Conservation (phyloP, 1,139 yeast species). For the Pichia sp. region DNA sequence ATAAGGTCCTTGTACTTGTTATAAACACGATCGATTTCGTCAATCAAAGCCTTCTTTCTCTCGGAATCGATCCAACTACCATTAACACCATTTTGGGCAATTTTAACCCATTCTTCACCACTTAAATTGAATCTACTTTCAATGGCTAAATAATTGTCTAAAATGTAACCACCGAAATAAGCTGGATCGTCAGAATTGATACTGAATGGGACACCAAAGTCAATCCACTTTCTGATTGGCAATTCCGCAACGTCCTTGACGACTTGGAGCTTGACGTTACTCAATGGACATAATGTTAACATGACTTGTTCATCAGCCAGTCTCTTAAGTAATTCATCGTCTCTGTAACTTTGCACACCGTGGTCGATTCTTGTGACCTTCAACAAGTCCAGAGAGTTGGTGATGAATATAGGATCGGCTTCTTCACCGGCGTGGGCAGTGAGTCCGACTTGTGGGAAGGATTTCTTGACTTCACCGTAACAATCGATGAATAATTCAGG, state of each 20-base stretch:
- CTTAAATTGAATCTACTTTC: conserved; percentile 63
- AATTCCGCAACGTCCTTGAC: conserved; percentile 62
- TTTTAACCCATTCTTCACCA: conserved; percentile 52
- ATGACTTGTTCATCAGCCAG: conserved; percentile 53
- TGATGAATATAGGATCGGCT: conserved; percentile 67
- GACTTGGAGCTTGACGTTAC: conserved; percentile 73
- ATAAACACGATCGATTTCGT: conserved; percentile 46
- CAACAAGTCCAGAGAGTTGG: conserved; percentile 54
- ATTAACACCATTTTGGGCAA: conserved; percentile 59
- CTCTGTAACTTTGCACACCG: conserved; percentile 65
- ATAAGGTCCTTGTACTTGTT: conserved; percentile 37
- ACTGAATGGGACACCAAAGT: conserved; percentile 65
- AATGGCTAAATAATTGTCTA: conserved; percentile 69
- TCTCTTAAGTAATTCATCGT: conserved; percentile 49
- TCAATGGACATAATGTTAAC: conserved; percentile 73
- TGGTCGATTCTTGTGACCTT: conserved; percentile 73
- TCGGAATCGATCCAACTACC: conserved; percentile 66
- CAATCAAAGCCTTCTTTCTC: conserved; percentile 46
- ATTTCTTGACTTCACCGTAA: conserved; percentile 44
- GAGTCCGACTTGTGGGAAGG: conserved; percentile 51
- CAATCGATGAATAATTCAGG: conserved; percentile 66
- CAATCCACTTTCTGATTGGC: conserved; percentile 60
- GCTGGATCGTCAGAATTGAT: conserved; percentile 87
- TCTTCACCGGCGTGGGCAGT: conserved; percentile 93
- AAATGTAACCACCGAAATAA: conserved; percentile 77